Percentiles rank a stretch among this genome's conserved stretches.
Evolutionary conservation across 768 basidiomycete genomes (phyloP).

Genomic region (Tricholoma terreum): DNA sequence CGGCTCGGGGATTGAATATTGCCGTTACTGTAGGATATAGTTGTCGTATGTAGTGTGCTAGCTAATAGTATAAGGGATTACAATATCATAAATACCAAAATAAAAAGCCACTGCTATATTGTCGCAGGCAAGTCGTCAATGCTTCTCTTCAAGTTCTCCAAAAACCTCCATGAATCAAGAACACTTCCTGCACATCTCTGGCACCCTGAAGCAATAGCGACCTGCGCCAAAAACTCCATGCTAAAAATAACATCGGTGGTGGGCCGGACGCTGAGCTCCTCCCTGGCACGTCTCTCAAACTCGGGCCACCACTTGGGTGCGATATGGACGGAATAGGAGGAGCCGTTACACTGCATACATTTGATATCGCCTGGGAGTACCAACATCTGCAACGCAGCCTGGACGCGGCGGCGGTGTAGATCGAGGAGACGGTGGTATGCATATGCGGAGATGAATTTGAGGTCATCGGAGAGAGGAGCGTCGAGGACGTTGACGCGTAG

Average conservation of each 20-base stretch:
- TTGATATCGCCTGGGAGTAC: constrained; percentile 46
- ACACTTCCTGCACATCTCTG: constrained; percentile 65
- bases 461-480: constrained; percentile 56
- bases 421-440: constrained; percentile 63
- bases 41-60: no score
- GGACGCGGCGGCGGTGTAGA: constrained; percentile 53
- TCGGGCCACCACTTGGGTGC: constrained; percentile 70
- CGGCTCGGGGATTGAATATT: neutral
- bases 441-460: constrained; percentile 64
- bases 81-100: no score
- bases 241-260: constrained; percentile 59
- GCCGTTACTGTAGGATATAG: no score
- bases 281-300: constrained; percentile 53
- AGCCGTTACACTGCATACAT: constrained; percentile 69
- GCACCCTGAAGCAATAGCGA: constrained; percentile 51
- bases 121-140: constrained; percentile 50
- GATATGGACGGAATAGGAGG: constrained; percentile 37
- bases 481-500: constrained; percentile 52
- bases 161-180: constrained; percentile 55
- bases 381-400: constrained; percentile 47
- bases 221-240: constrained; percentile 54
- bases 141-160: constrained; percentile 49
- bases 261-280: constrained; percentile 55
- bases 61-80: no score
- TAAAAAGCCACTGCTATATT: constrained; percentile 20